Percentiles rank a stretch among this genome's conserved stretches.
Conservation (phyloP, 192 early-diverging fungal genomes). For the Entomortierella lignicola region DNA sequence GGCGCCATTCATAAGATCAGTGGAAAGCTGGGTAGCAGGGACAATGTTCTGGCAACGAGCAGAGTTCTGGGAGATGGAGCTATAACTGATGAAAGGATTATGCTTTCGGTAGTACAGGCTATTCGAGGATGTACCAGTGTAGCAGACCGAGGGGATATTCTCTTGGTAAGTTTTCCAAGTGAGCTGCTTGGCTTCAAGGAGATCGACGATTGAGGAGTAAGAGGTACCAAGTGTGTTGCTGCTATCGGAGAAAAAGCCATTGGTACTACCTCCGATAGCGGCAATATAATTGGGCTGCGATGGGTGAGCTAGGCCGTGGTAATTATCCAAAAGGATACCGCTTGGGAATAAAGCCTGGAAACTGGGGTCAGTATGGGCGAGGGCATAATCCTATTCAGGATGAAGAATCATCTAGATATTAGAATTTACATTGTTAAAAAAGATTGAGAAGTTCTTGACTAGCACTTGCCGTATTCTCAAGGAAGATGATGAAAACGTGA, state of each 20-base stretch:
- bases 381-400: background rate
- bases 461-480: no score
- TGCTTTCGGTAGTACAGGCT: slow-evolving; percentile 75
- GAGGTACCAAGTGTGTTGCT: slow-evolving; percentile 59
- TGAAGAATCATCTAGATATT: no score
- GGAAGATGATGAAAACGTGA: no score
- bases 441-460: no score
- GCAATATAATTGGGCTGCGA: slow-evolving; percentile 83
- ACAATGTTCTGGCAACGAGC: slow-evolving; percentile 69
- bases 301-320: slow-evolving; percentile 66
- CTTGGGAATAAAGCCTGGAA: slow-evolving; percentile 17
- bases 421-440: no score
- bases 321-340: slow-evolving; percentile 68
- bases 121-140: slow-evolving; percentile 33
- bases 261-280: slow-evolving; percentile 58
- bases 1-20: slow-evolving; percentile 55
- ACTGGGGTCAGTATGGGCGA: slow-evolving; percentile 16
- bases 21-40: slow-evolving; percentile 60
- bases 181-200: slow-evolving; percentile 64
- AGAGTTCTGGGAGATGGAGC: slow-evolving; percentile 61
- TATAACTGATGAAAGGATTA: slow-evolving; percentile 77
- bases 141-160: slow-evolving; percentile 64
- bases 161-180: slow-evolving; percentile 76
- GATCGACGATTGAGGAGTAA: slow-evolving; percentile 58
- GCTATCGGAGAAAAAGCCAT: slow-evolving; percentile 58